Percentiles rank a stretch among this genome's conserved stretches.
Conservation (phyloP, 345 rosid species). For the Dimocarpus longan region DNA sequence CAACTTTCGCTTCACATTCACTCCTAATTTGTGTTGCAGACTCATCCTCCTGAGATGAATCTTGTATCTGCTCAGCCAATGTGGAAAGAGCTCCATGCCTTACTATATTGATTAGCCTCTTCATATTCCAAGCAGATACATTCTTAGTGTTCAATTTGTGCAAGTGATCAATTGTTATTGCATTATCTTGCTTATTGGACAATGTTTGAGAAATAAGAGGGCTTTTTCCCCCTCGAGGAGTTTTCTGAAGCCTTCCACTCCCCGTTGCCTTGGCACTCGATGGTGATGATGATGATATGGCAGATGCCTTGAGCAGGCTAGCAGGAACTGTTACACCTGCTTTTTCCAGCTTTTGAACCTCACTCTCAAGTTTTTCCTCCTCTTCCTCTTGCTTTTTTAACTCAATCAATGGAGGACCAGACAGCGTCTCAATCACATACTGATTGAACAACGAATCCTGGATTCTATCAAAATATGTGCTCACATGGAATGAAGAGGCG, state of each 20-base stretch:
- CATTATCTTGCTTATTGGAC: constrained; percentile 48
- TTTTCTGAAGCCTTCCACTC: constrained; percentile 47
- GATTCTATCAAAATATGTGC: constrained; percentile 90
- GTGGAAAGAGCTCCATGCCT: constrained; percentile 74
- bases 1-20: constrained; percentile 80
- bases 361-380: constrained; percentile 43
- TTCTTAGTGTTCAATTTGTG: constrained; percentile 77
- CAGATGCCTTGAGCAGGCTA: constrained; percentile 34
- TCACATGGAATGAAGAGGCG: constrained; percentile 87
- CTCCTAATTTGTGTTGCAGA: constrained; percentile 61
- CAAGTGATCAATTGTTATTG: constrained; percentile 70
- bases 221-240: constrained; percentile 48
- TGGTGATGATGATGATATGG: constrained; percentile 28
- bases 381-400: constrained; percentile 52
- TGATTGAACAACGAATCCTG: constrained; percentile 85
- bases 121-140: constrained; percentile 98
- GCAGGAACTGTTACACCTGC: constrained; percentile 52
- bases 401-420: constrained; percentile 74
- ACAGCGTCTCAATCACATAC: constrained; percentile 74
- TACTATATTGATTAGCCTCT: constrained; percentile 69
- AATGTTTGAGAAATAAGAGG: constrained; percentile 44
- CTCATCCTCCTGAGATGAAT: constrained; percentile 52
- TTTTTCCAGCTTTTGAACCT: constrained; percentile 43
- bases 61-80: constrained; percentile 75
- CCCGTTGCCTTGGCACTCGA: constrained; percentile 31